These are phyloP conservation scores for Juncus inflexus DNA, from an alignment of 176 grass and related monocot species.

Conservation along the genomic window DNA sequence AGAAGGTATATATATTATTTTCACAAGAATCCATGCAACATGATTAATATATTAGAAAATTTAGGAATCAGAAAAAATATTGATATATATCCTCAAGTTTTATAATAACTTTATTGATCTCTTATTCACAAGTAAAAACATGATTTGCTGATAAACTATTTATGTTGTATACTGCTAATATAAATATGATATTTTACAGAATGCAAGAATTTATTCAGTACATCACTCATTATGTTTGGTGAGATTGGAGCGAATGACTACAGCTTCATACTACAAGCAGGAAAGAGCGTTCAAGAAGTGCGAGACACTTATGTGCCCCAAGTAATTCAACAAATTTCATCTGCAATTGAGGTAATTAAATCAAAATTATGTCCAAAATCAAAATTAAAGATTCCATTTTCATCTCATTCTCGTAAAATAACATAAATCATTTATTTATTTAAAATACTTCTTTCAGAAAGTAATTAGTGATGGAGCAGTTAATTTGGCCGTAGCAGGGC, in stretches of 20 bases:
- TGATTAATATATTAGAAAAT: too few relatives aligned
- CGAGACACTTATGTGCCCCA: slow-evolving; percentile 13
- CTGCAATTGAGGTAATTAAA: slow-evolving; percentile 39
- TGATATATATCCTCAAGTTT: too few relatives aligned
- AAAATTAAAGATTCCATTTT: not conserved
- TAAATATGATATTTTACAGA: slow-evolving; percentile 10
- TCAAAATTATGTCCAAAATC: not conserved
- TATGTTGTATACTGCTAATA: too few relatives aligned
- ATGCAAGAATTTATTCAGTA: slow-evolving; percentile 32
- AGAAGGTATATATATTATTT: not conserved
- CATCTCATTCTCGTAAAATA: too few relatives aligned
- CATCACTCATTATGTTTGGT: slow-evolving; percentile 41
- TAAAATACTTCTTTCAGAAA: not conserved
- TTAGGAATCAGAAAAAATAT: too few relatives aligned
- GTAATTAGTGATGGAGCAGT: slow-evolving; percentile 13
- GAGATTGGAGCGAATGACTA: slow-evolving; percentile 52
- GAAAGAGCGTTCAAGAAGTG: slow-evolving; percentile 26
- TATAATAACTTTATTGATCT: too few relatives aligned
- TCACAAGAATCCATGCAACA: not conserved
- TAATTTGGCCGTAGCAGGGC: not conserved
- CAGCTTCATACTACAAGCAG: not conserved
- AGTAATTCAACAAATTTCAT: slow-evolving; percentile 30
- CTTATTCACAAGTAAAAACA: too few relatives aligned
- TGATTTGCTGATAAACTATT: too few relatives aligned
- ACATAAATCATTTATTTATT: not conserved